These are phyloP conservation scores for Austroboletus olivaceoglutinosus DNA, from an alignment of 1,284 basidiomycete genomes.

Conservation along the genomic window DNA sequence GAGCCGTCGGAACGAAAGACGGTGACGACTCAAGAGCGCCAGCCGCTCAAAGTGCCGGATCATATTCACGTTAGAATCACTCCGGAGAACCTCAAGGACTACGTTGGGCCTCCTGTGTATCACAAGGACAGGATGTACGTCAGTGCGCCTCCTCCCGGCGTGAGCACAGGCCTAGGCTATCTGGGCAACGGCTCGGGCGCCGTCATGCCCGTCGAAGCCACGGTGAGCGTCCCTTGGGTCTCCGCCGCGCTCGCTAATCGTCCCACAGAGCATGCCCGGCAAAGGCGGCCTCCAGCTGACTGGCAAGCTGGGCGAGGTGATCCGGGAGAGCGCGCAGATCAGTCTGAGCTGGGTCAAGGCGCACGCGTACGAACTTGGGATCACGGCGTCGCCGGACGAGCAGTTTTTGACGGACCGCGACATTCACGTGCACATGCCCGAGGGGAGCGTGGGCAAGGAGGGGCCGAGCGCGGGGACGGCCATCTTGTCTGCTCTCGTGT, in stretches of 20 bases:
- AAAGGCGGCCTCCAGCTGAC: slow-evolving; percentile 89
- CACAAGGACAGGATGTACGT: slow-evolving; percentile 94
- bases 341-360: slow-evolving; percentile 92
- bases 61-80: slow-evolving; percentile 81
- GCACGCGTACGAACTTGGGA: slow-evolving; percentile 85
- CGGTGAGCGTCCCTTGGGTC: slow-evolving; percentile 48
- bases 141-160: slow-evolving; percentile 81
- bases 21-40: slow-evolving; percentile 76
- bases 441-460: slow-evolving; percentile 97
- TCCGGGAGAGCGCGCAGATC: slow-evolving; percentile 94
- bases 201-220: slow-evolving; percentile 96
- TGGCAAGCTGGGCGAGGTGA: slow-evolving; percentile 97
- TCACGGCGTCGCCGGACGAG: slow-evolving; percentile 69
- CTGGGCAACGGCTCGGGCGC: slow-evolving; percentile 95
- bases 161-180: slow-evolving; percentile 93
- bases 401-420: slow-evolving; percentile 83
- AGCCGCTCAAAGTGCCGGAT: slow-evolving; percentile 82
- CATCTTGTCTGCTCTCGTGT: slow-evolving; percentile 87
- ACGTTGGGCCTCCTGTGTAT: slow-evolving; percentile 94
- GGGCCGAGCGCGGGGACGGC: slow-evolving; percentile 96
- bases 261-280: slow-evolving; percentile 80
- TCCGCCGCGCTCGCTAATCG: background rate
- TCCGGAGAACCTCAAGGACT: slow-evolving; percentile 89
- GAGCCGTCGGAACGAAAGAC: slow-evolving; percentile 39
- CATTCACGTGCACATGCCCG: slow-evolving; percentile 94